phyloP scores from a whole-genome alignment of 225 moss, liverwort and hornwort genomes.

The Pseudisothecium myosuroides region DNA sequence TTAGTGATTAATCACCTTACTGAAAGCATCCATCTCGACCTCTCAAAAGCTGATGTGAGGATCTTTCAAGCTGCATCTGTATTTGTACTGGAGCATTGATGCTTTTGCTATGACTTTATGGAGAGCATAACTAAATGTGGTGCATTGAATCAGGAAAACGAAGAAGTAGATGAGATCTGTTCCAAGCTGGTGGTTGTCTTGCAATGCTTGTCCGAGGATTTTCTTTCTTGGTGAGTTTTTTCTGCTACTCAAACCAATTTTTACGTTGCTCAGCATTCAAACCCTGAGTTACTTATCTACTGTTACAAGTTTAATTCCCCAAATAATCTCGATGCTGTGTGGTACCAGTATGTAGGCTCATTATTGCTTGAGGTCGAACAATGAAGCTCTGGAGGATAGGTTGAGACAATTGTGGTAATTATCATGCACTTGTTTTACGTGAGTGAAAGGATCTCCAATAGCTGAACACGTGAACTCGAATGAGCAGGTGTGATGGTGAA shows the following conservation, averaged over 20 bases:
- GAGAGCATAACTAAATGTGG: not conserved
- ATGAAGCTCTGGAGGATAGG: not conserved
- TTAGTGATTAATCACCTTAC: constrained; percentile 35
- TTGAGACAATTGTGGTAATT: not conserved
- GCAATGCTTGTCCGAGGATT: constrained; percentile 38
- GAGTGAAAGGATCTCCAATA: not conserved
- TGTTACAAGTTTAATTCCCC: not conserved
- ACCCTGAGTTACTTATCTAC: not conserved
- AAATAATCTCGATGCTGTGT: not conserved
- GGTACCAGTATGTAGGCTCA: no score
- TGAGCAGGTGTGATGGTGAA: constrained; percentile 50
- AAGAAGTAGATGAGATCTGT: not conserved
- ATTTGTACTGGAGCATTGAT: not conserved
- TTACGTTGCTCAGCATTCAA: not conserved
- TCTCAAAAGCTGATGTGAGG: constrained; percentile 18
- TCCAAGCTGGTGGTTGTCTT: constrained; percentile 41
- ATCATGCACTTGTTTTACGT: not conserved
- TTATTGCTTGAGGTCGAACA: not conserved
- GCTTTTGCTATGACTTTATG: not conserved
- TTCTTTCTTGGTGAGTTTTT: constrained; percentile 38
- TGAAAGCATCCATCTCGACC: constrained; percentile 5
- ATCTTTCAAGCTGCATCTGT: not conserved
- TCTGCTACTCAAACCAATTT: not conserved
- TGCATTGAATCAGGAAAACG: constrained; percentile 19
- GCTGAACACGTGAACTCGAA: not conserved